Evolutionary conservation across 148 eudicot genomes (phyloP).

Genomic region (Persicaria tinctoria): DNA sequence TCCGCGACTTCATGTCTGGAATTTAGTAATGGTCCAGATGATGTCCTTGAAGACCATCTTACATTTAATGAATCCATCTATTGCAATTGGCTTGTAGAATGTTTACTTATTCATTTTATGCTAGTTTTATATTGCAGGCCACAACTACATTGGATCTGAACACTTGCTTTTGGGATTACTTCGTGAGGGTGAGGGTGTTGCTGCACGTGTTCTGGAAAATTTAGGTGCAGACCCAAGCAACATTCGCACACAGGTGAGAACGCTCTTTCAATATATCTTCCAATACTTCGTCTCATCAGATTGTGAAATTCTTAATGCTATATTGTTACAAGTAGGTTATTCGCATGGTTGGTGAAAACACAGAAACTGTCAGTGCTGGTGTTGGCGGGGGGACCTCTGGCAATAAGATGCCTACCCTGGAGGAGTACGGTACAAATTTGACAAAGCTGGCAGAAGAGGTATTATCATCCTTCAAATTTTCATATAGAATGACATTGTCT

Average conservation of each 20-base stretch:
- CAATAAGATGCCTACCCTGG: slow-evolving; percentile 83
- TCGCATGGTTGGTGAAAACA: slow-evolving; percentile 92
- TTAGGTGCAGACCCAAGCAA: slow-evolving; percentile 86
- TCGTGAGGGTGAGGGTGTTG: slow-evolving; percentile 97
- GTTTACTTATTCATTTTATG: not conserved
- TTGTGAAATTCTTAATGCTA: not conserved
- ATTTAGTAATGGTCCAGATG: not conserved
- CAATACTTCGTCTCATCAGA: not conserved
- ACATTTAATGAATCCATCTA: not conserved
- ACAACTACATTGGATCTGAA: slow-evolving; percentile 85
- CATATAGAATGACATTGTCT: not conserved
- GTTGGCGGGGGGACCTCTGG: slow-evolving; percentile 77
- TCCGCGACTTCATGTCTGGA: not conserved
- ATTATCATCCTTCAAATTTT: slow-evolving; percentile 3
- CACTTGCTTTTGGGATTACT: slow-evolving; percentile 93
- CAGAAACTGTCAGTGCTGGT: slow-evolving; percentile 89
- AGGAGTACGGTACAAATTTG: slow-evolving; percentile 92
- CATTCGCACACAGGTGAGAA: slow-evolving; percentile 73
- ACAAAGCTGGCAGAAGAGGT: slow-evolving; percentile 98
- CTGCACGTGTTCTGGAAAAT: slow-evolving; percentile 85
- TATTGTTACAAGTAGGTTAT: slow-evolving; percentile 43
- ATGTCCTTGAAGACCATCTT: not conserved
- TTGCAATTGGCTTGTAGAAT: not conserved
- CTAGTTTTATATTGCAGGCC: slow-evolving; percentile 29
- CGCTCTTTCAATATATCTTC: not conserved